Percentiles rank a stretch among this genome's conserved stretches.
Evolutionary conservation across 1,139 yeast genomes (phyloP).

Genomic region (Yamadazyma spencermartinsiae): DNA sequence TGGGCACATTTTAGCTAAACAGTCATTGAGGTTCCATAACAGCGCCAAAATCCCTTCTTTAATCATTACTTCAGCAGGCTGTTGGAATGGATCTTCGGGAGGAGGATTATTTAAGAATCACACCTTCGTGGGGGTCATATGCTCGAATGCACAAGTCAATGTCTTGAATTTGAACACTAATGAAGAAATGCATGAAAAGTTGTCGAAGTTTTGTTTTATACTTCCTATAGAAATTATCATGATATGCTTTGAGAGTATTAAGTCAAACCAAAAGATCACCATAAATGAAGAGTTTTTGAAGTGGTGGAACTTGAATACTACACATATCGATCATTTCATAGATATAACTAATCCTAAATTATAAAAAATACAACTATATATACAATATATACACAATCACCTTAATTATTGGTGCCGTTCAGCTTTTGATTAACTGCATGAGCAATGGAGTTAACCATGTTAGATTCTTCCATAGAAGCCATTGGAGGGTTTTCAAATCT

Average conservation of each 20-base stretch:
- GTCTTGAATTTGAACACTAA: constrained; percentile 12
- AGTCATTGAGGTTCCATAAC: constrained; percentile 4
- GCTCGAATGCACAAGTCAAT: constrained; percentile 56
- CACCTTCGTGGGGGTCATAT: constrained; percentile 55
- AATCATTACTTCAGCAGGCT: constrained; percentile 56
- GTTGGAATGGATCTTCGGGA: constrained; percentile 81
- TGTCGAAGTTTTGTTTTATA: constrained; percentile 28
- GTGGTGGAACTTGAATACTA: constrained; percentile 26
- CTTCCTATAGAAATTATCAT: constrained; percentile 30
- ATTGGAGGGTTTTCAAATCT: constrained; percentile 19
- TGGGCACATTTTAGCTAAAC: constrained; percentile 36
- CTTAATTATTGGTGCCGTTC: constrained; percentile 6
- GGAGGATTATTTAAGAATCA: constrained; percentile 53
- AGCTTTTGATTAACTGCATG: constrained; percentile 22
- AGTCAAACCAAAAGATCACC: constrained; percentile 1
- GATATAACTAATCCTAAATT: background rate
- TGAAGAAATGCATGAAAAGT: constrained; percentile 23
- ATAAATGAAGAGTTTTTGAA: constrained; percentile 21
- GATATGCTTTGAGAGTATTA: constrained; percentile 15
- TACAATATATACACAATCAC: background rate
- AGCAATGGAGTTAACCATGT: constrained; percentile 20
- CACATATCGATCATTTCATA: constrained; percentile 21
- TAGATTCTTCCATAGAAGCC: constrained; percentile 19
- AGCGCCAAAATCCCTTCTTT: constrained; percentile 28
- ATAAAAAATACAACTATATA: constrained; percentile 3